A percentile compares a stretch with the other conserved stretches of the same genome.
Evolutionary conservation across 768 basidiomycete species (phyloP).

Genomic region (Lactarius sanguifluus): DNA sequence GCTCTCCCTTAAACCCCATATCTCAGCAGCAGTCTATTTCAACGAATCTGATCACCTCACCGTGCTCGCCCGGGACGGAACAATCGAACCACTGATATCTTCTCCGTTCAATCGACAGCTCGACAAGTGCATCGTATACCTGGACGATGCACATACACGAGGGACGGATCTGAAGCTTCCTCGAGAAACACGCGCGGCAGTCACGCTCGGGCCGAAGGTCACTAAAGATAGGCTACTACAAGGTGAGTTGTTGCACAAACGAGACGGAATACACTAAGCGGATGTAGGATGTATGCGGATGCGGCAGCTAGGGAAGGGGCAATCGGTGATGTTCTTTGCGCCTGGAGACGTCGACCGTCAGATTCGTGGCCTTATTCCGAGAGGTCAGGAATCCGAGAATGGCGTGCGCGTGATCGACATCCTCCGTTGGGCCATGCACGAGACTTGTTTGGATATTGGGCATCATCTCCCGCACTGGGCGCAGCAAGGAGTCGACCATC

Average conservation of each 20-base stretch:
- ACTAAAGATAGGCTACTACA: slow-evolving; percentile 37
- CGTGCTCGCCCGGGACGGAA: slow-evolving; percentile 32
- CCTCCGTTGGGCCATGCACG: background rate
- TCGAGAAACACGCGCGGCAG: too few relatives aligned
- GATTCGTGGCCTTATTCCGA: slow-evolving; percentile 10
- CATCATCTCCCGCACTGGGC: slow-evolving; percentile 11
- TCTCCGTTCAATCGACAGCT: slow-evolving; percentile 32
- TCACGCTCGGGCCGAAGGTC: too few relatives aligned
- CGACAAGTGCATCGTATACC: too few relatives aligned
- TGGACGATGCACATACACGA: too few relatives aligned
- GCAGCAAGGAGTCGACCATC: slow-evolving; percentile 8
- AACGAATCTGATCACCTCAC: slow-evolving; percentile 42
- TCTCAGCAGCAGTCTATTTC: slow-evolving; percentile 47
- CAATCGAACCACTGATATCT: slow-evolving; percentile 36
- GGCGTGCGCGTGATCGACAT: slow-evolving; percentile 2
- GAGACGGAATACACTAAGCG: background rate
- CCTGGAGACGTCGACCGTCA: slow-evolving; percentile 19
- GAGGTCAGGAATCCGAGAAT: background rate
- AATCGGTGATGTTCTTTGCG: background rate
- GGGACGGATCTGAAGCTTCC: too few relatives aligned
- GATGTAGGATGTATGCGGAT: too few relatives aligned
- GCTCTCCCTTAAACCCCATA: slow-evolving; percentile 36
- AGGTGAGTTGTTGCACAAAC: slow-evolving; percentile 36
- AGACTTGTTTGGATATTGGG: slow-evolving; percentile 8
- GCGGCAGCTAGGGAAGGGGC: too few relatives aligned